Percentiles rank a stretch among this genome's conserved stretches.
Conservation (phyloP, 176 grass and related monocot genomes). For the Eleusine coracana region DNA sequence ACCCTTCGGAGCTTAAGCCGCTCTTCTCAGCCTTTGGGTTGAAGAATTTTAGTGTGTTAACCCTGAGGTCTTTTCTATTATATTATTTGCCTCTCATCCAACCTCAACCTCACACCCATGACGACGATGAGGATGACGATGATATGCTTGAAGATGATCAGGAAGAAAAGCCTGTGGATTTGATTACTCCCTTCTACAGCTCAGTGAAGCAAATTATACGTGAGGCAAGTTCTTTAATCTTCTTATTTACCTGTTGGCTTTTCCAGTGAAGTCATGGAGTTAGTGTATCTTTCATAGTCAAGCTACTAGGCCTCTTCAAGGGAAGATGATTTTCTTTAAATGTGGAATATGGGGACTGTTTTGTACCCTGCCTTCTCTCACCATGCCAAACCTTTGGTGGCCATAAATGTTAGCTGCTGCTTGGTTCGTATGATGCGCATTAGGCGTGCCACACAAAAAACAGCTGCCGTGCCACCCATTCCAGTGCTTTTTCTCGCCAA, state of each 20-base stretch:
- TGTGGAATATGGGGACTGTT: too few species aligned
- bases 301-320: not conserved
- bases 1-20: conserved; percentile 77
- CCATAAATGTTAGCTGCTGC: too few species aligned
- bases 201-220: conserved; percentile 90
- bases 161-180: conserved; percentile 57
- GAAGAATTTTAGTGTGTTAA: conserved; percentile 77
- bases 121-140: conserved; percentile 63
- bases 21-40: conserved; percentile 75
- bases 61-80: conserved; percentile 86
- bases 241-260: not conserved
- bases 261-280: not conserved
- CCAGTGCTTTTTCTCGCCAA: too few species aligned
- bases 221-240: conserved; percentile 55
- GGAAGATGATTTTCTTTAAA: not conserved
- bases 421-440: too few species aligned
- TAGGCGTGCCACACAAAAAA: too few species aligned
- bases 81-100: conserved; percentile 98
- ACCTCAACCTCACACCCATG: conserved; percentile 45
- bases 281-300: not conserved
- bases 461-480: too few species aligned
- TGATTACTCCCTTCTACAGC: conserved; percentile 85
- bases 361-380: too few species aligned
- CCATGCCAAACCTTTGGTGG: too few species aligned
- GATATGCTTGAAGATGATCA: conserved; percentile 51